Conservation (phyloP, 371 early-diverging fungal genomes). For the Ordospora pajunii region DNA sequence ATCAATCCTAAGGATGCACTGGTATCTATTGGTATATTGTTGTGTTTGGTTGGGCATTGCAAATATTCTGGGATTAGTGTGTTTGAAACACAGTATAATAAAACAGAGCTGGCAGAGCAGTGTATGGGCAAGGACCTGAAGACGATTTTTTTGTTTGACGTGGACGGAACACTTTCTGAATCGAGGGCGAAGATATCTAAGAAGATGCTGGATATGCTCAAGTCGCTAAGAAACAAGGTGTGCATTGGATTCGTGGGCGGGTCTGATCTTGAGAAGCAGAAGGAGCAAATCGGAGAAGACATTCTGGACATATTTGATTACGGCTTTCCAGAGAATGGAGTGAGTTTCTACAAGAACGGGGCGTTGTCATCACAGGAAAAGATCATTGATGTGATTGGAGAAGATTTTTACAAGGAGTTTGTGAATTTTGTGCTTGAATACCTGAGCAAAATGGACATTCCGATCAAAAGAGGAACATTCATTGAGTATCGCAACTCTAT, state of each 20-base stretch:
- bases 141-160: slow-evolving; percentile 77
- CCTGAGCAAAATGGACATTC: slow-evolving; percentile 81
- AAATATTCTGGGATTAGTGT: not conserved
- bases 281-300: slow-evolving; percentile 84
- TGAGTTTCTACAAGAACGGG: slow-evolving; percentile 79
- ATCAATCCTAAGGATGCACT: not conserved
- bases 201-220: slow-evolving; percentile 72
- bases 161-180: slow-evolving; percentile 95
- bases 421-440: slow-evolving; percentile 81
- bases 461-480: slow-evolving; percentile 77
- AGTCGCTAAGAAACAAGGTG: slow-evolving; percentile 72
- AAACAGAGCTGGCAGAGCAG: not conserved
- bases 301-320: slow-evolving; percentile 83
- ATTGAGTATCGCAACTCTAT: slow-evolving; percentile 96
- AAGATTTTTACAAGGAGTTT: slow-evolving; percentile 81
- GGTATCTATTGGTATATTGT: not conserved
- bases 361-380: slow-evolving; percentile 64
- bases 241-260: slow-evolving; percentile 97
- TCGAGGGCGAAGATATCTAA: slow-evolving; percentile 64
- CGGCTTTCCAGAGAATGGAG: slow-evolving; percentile 95
- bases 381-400: slow-evolving; percentile 83
- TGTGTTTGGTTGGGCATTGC: not conserved
- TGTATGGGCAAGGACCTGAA: slow-evolving; percentile 19
- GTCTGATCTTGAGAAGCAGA: slow-evolving; percentile 84
- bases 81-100: slow-evolving; percentile 8